These are phyloP conservation scores for Clausena lansium DNA, from an alignment of 345 rosid genomes.

Conservation along the genomic window DNA sequence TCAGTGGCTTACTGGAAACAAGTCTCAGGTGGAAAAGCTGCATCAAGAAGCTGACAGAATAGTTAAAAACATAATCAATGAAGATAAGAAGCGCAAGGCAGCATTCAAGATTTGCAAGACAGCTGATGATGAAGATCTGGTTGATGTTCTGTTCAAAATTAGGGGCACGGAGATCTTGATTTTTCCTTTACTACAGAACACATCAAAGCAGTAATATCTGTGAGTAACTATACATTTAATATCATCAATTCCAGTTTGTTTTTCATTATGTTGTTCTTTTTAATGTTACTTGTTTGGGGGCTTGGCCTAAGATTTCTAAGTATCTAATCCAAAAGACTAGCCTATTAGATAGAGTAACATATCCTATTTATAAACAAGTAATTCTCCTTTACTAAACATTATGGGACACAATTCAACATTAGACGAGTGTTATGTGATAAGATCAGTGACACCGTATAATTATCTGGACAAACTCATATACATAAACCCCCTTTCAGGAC, in stretches of 20 bases:
- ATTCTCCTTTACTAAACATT: too few relatives aligned
- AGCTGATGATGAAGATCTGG: background rate
- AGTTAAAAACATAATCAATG: background rate
- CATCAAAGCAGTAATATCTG: background rate
- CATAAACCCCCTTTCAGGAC: constrained; percentile 17
- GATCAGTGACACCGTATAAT: background rate
- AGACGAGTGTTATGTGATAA: background rate
- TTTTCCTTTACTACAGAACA: background rate
- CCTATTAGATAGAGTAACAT: too few relatives aligned
- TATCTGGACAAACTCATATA: background rate
- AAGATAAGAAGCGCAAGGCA: background rate
- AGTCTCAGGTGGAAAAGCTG: background rate
- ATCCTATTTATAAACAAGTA: too few relatives aligned
- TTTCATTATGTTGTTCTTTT: too few relatives aligned
- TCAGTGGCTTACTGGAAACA: background rate
- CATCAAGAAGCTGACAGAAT: background rate
- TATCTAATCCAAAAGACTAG: too few relatives aligned
- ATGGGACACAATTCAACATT: too few relatives aligned
- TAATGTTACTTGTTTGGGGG: too few relatives aligned
- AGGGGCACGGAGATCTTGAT: background rate
- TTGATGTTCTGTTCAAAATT: background rate
- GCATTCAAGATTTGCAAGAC: background rate
- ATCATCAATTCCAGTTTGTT: background rate
- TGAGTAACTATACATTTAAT: background rate
- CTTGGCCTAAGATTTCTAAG: too few relatives aligned